Conservation (phyloP, 2,329 filamentous ascomycete species). For the Bipolaris oryzae region DNA sequence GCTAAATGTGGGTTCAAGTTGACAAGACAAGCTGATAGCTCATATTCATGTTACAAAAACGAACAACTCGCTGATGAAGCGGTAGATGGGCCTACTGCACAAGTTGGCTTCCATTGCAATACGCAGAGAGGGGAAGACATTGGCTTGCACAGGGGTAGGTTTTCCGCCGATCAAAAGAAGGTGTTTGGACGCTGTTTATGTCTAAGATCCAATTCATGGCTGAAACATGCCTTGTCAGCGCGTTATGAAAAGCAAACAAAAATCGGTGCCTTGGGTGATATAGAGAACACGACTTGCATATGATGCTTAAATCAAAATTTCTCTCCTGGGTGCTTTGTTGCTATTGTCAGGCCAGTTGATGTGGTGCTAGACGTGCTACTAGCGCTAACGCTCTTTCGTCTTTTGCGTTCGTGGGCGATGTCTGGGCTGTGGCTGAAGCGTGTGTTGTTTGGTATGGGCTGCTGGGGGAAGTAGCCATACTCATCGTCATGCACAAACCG, state of each 20-base stretch:
- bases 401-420: slow-evolving; percentile 25
- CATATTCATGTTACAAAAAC: no score
- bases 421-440: slow-evolving; percentile 33
- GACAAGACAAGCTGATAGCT: no score
- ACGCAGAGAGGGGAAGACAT: no score
- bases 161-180: no score
- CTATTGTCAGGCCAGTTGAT: slow-evolving; percentile 17
- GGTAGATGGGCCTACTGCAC: no score
- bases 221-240: background rate
- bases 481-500: slow-evolving; percentile 22
- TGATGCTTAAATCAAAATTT: background rate
- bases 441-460: slow-evolving; percentile 17
- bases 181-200: no score
- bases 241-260: background rate
- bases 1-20: no score
- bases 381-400: slow-evolving; percentile 36
- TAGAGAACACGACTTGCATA: background rate
- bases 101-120: no score
- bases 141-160: no score
- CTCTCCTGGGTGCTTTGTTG: slow-evolving; percentile 19
- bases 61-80: no score
- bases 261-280: no score
- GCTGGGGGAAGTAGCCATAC: slow-evolving; percentile 38
- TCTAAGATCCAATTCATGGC: background rate
- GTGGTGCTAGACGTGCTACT: slow-evolving; percentile 29